These are phyloP conservation scores for Glycine soja DNA, from an alignment of 306 rosid genomes.

Conservation along the genomic window DNA sequence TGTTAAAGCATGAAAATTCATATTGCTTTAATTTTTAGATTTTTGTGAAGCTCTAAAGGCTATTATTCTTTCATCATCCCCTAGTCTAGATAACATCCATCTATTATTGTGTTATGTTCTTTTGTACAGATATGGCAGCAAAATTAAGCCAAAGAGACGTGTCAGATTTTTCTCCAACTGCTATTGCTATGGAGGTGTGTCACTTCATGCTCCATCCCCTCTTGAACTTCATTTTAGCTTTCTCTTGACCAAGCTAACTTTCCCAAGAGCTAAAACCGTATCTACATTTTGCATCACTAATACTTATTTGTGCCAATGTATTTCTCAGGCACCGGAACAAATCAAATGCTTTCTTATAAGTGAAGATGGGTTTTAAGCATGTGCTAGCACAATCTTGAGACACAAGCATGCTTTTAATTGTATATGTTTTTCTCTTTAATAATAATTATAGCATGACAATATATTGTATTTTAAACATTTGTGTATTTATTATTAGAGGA, in stretches of 20 bases:
- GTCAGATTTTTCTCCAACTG: conserved; percentile 63
- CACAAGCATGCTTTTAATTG: conserved; percentile 2
- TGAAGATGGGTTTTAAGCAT: conserved; percentile 45
- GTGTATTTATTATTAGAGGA: conserved; percentile 10
- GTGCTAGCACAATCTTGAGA: conserved; percentile 35
- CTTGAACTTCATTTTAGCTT: not conserved
- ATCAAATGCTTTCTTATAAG: conserved; percentile 58
- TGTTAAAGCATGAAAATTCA: no score
- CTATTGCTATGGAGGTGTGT: conserved; percentile 76
- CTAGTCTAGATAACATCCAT: no score
- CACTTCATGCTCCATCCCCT: conserved; percentile 31
- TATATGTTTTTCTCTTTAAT: conserved; percentile 7
- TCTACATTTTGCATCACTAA: not conserved
- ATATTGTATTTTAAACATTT: not conserved
- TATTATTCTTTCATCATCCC: no score
- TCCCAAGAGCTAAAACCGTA: not conserved
- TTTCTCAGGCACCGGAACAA: conserved; percentile 71
- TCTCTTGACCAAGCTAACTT: not conserved
- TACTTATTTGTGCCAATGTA: conserved; percentile 11
- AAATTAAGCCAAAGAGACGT: conserved; percentile 62
- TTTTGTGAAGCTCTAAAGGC: no score
- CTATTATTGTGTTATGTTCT: not conserved
- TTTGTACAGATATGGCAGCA: conserved; percentile 68
- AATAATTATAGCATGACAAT: not conserved
- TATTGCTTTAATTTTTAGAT: no score